These are phyloP conservation scores for Globisporangium iwayamae DNA, from an alignment of 352 stramenopile genomes.

Conservation along the genomic window DNA sequence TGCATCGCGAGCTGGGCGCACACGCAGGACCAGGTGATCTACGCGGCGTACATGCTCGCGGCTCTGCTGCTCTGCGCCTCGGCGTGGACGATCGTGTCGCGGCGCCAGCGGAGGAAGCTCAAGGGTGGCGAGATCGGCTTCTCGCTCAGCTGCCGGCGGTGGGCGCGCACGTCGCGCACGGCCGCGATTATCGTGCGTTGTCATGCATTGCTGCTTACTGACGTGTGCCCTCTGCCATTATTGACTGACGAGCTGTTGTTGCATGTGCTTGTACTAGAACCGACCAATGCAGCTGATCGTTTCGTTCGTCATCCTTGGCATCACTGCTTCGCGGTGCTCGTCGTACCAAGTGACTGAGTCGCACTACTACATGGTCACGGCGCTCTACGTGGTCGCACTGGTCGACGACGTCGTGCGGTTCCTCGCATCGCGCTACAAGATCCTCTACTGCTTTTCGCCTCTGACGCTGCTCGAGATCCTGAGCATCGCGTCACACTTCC, in stretches of 20 bases:
- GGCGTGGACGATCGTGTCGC: slow-evolving; percentile 54
- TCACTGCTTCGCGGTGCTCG: slow-evolving; percentile 67
- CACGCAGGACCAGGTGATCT: slow-evolving; percentile 68
- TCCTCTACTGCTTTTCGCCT: slow-evolving; percentile 73
- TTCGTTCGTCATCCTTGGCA: slow-evolving; percentile 63
- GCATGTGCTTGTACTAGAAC: slow-evolving; percentile 31
- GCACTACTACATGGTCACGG: slow-evolving; percentile 64
- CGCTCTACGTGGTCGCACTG: slow-evolving; percentile 55
- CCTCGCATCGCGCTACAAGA: slow-evolving; percentile 74
- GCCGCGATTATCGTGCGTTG: slow-evolving; percentile 65
- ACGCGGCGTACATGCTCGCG: slow-evolving; percentile 43
- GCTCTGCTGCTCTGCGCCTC: slow-evolving; percentile 44
- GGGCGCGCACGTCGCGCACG: slow-evolving; percentile 68
- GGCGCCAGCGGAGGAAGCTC: slow-evolving; percentile 49
- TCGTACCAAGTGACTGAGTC: slow-evolving; percentile 67
- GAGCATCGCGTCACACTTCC: slow-evolving; percentile 66
- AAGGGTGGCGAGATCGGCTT: slow-evolving; percentile 70
- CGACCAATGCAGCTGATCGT: slow-evolving; percentile 73
- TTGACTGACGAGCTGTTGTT: background rate
- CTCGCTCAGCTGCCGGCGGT: slow-evolving; percentile 68
- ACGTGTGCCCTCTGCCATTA: background rate
- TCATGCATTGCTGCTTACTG: background rate
- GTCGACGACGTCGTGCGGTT: slow-evolving; percentile 75
- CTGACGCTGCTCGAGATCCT: slow-evolving; percentile 73
- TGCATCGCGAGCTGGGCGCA: slow-evolving; percentile 74